Evolutionary conservation across 192 early-diverging fungal species (phyloP).

Genomic region (Linnemannia hyalina): DNA sequence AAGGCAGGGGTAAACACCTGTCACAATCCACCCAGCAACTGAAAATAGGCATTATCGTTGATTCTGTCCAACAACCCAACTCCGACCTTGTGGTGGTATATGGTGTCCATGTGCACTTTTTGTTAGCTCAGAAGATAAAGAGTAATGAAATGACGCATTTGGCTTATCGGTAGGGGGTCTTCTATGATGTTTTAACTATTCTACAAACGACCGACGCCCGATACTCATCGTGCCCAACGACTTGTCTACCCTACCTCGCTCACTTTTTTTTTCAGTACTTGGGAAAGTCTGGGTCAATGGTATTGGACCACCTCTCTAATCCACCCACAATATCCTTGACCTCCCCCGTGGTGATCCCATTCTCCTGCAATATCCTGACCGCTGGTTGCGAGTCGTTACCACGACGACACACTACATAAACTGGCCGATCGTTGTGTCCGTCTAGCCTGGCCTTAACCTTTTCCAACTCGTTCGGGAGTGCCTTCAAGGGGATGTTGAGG

Average conservation of each 20-base stretch:
- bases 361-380: constrained; percentile 77
- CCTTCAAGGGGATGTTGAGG: constrained; percentile 71
- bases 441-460: constrained; percentile 52
- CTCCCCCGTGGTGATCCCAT: constrained; percentile 66
- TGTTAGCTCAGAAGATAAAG: no score
- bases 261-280: constrained; percentile 69
- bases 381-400: constrained; percentile 95
- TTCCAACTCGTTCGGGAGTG: constrained; percentile 59
- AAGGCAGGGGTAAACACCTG: no score
- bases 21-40: no score
- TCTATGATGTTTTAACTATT: no score
- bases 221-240: background rate
- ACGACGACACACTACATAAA: constrained; percentile 89
- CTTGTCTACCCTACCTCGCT: background rate
- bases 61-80: no score
- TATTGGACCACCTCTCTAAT: constrained; percentile 77
- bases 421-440: constrained; percentile 34
- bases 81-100: no score
- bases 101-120: no score
- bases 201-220: background rate
- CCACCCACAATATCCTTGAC: constrained; percentile 89
- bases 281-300: constrained; percentile 86
- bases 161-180: no score
- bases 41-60: no score
- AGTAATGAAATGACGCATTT: no score